Percentiles rank a stretch among this genome's conserved stretches.
phyloP scores from a whole-genome alignment of 108 stramenopile species.

The Nitzschia sp. region DNA sequence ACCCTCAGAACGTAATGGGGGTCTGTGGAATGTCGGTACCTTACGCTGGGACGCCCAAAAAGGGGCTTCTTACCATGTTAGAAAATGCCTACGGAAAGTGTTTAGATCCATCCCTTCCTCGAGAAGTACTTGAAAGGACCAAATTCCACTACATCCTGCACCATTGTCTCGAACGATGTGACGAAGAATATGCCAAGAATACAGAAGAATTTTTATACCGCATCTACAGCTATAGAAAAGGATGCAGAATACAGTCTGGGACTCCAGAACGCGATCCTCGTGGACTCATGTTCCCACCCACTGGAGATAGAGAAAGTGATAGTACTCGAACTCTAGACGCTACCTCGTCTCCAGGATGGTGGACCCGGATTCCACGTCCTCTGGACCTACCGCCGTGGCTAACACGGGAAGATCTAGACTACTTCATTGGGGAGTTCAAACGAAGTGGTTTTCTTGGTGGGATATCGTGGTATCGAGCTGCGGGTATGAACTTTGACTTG shows the following conservation, averaged over 20 bases:
- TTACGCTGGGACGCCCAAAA: constrained; percentile 7
- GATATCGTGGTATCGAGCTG: constrained; percentile 24
- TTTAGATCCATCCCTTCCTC: background rate
- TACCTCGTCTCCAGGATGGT: constrained; percentile 11
- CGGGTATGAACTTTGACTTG: constrained; percentile 10
- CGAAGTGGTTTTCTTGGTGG: constrained; percentile 20
- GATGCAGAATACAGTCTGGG: background rate
- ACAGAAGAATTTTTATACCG: constrained; percentile 14
- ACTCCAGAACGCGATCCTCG: constrained; percentile 19
- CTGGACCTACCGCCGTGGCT: constrained; percentile 15
- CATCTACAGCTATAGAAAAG: constrained; percentile 11
- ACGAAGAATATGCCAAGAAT: constrained; percentile 22
- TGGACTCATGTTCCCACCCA: constrained; percentile 21
- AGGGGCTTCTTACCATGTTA: constrained; percentile 9
- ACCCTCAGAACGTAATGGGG: constrained; percentile 17
- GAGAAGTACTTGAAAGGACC: constrained; percentile 6
- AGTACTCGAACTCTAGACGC: constrained; percentile 13
- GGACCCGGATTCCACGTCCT: constrained; percentile 16
- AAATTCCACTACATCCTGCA: constrained; percentile 33
- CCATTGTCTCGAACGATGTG: constrained; percentile 11
- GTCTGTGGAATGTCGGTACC: constrained; percentile 31
- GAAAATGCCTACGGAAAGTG: constrained; percentile 15
- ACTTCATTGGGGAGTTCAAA: constrained; percentile 10
- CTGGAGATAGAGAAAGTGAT: constrained; percentile 4
- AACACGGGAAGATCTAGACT: constrained; percentile 11